Conservation (phyloP, 352 stramenopile species). For the Phytophthora hibernalis region DNA sequence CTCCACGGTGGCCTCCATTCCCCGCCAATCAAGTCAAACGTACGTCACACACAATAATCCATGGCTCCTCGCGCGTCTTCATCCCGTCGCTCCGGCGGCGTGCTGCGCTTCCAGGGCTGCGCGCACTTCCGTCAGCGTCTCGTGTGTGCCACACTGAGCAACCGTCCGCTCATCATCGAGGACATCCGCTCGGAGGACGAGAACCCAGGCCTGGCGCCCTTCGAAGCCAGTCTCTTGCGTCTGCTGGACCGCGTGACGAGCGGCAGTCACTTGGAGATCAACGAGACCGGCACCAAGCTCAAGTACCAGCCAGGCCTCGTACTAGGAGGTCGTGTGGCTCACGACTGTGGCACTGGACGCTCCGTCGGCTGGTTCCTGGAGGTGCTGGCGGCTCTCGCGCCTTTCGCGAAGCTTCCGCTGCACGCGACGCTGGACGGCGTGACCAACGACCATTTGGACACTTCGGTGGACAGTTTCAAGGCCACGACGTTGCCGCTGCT, state of each 20-base stretch:
- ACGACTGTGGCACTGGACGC: conserved; percentile 93
- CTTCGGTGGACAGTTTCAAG: conserved; percentile 95
- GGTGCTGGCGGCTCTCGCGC: conserved; percentile 95
- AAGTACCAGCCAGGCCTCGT: conserved; percentile 97
- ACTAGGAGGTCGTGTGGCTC: conserved; percentile 93
- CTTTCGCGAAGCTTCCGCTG: conserved; percentile 97
- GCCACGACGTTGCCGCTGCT: conserved; percentile 95
- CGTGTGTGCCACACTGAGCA: conserved; percentile 92
- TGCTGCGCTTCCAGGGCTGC: conserved; percentile 77
- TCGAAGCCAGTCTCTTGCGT: conserved; percentile 97
- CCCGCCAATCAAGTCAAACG: conserved; percentile 6
- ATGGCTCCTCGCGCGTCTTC: conserved; percentile 24
- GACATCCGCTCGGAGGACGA: conserved; percentile 96
- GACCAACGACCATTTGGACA: conserved; percentile 94
- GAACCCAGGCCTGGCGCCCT: conserved; percentile 94
- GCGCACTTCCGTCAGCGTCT: conserved; percentile 96
- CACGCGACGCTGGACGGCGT: conserved; percentile 95
- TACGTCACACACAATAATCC: background rate
- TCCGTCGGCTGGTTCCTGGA: conserved; percentile 99
- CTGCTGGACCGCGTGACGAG: conserved; percentile 98
- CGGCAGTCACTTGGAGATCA: conserved; percentile 98
- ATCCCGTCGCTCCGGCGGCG: conserved; percentile 30
- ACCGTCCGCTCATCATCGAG: conserved; percentile 93
- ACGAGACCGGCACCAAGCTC: conserved; percentile 98
- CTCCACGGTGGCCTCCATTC: background rate